Percentiles rank a stretch among this genome's conserved stretches.
Conservation (phyloP, 2,329 filamentous ascomycete genomes). For the Aspergillus aculeatinus region DNA sequence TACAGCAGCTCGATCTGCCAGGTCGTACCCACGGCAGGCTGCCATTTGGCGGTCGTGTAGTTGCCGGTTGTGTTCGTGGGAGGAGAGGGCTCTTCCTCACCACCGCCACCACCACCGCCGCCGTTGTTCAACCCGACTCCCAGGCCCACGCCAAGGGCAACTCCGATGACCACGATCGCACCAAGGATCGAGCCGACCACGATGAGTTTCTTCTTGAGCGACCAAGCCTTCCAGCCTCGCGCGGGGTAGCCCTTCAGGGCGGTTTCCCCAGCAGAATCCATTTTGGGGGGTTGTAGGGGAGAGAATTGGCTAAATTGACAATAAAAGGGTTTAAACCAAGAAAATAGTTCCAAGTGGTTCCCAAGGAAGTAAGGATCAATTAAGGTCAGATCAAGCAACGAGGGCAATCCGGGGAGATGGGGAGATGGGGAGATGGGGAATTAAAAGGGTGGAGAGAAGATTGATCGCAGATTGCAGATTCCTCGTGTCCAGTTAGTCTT, state of each 20-base stretch:
- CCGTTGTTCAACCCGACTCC: constrained; percentile 52
- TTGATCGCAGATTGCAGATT: not conserved
- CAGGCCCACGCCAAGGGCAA: constrained; percentile 60
- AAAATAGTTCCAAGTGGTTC: not conserved
- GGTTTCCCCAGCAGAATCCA: constrained; percentile 14
- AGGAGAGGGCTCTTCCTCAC: constrained; percentile 23
- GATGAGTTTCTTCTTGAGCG: constrained; percentile 35
- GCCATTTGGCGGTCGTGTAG: constrained; percentile 46
- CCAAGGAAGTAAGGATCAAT: not conserved
- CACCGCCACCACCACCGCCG: constrained; percentile 28
- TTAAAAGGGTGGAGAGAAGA: constrained; percentile 1
- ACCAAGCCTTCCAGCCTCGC: constrained; percentile 30
- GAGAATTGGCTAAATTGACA: not conserved
- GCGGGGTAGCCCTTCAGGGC: constrained; percentile 19
- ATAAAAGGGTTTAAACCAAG: not conserved
- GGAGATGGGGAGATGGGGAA: constrained; percentile 2
- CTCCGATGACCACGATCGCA: constrained; percentile 48
- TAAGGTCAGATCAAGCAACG: not conserved
- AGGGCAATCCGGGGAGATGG: constrained; percentile 7
- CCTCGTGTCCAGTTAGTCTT: not conserved
- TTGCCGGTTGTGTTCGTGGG: constrained; percentile 21
- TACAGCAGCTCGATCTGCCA: constrained; percentile 63
- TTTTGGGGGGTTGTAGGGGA: not conserved
- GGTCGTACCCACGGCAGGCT: constrained; percentile 51
- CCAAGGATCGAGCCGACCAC: constrained; percentile 24